phyloP scores from a whole-genome alignment of 441 rosid genomes.

The Erodium texanum region DNA sequence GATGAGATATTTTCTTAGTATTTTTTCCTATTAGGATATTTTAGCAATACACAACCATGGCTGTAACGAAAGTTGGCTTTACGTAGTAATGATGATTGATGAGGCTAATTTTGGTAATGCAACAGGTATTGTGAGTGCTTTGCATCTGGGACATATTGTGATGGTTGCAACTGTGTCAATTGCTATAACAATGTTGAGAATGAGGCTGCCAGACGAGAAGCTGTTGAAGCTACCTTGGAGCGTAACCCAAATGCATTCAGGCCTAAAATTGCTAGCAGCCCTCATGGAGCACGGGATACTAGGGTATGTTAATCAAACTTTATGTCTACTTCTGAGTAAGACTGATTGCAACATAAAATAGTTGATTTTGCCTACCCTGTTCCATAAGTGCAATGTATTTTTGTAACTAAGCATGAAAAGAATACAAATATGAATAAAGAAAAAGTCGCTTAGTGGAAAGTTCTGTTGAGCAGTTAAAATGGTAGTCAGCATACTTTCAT shows the following conservation, averaged over 20 bases:
- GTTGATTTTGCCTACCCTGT: no score
- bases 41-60: neutral
- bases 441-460: neutral
- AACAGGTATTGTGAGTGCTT: conserved; percentile 95
- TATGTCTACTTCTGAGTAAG: conserved; percentile 2
- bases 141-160: conserved; percentile 82
- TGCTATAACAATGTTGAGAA: conserved; percentile 86
- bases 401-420: conserved; percentile 1
- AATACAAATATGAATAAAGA: neutral
- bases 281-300: conserved; percentile 11
- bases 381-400: neutral
- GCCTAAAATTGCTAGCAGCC: conserved; percentile 65
- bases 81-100: neutral
- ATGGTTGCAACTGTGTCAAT: conserved; percentile 86
- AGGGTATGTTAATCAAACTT: conserved; percentile 12
- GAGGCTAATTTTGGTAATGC: conserved; percentile 16
- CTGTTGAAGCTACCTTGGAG: conserved; percentile 47
- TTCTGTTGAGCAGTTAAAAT: neutral
- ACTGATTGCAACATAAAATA: neutral
- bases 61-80: neutral
- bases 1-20: neutral
- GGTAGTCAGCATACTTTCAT: neutral
- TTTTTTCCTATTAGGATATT: neutral
- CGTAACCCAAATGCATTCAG: conserved; percentile 94
- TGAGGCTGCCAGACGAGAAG: conserved; percentile 66